These are phyloP conservation scores for Globisporangium viniferum DNA, from an alignment of 352 stramenopile species.

Conservation along the genomic window DNA sequence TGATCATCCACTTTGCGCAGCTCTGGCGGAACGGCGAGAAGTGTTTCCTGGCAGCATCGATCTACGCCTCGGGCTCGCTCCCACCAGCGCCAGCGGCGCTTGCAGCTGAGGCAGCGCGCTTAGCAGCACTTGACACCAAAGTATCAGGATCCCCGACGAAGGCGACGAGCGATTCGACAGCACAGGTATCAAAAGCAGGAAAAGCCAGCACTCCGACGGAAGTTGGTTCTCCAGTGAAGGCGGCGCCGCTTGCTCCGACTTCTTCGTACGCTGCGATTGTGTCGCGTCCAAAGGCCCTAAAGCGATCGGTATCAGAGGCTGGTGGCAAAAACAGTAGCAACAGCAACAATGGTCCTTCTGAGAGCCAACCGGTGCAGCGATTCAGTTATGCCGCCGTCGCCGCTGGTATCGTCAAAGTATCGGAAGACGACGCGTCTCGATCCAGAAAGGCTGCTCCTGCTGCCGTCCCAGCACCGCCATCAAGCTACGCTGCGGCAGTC, in stretches of 20 bases:
- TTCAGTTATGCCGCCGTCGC: slow-evolving; percentile 78
- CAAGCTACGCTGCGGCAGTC: slow-evolving; percentile 70
- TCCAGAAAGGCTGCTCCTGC: not conserved
- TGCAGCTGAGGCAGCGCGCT: slow-evolving; percentile 20
- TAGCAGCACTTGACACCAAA: slow-evolving; percentile 13
- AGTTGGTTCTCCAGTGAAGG: slow-evolving; percentile 9
- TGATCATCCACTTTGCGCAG: slow-evolving; percentile 88
- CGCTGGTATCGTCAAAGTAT: slow-evolving; percentile 52
- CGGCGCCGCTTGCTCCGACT: slow-evolving; percentile 13
- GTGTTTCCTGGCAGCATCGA: slow-evolving; percentile 52
- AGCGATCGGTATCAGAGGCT: slow-evolving; percentile 24
- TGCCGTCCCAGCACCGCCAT: slow-evolving; percentile 29
- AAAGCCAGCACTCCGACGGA: slow-evolving; percentile 15
- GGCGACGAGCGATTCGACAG: not conserved
- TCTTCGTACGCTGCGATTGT: slow-evolving; percentile 72
- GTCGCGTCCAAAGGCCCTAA: slow-evolving; percentile 25
- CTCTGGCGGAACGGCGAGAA: slow-evolving; percentile 53
- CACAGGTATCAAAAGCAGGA: not conserved
- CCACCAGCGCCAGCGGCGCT: slow-evolving; percentile 32
- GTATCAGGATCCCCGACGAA: slow-evolving; percentile 1
- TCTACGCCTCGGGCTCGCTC: slow-evolving; percentile 63
- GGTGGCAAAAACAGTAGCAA: slow-evolving; percentile 12
- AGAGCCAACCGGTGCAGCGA: slow-evolving; percentile 22
- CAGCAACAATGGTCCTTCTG: not conserved
- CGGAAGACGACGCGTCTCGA: slow-evolving; percentile 14